Percentiles rank a stretch among this genome's conserved stretches.
These are phyloP conservation scores for Lumnitzera racemosa DNA, from an alignment of 345 rosid species.

Conservation along the genomic window DNA sequence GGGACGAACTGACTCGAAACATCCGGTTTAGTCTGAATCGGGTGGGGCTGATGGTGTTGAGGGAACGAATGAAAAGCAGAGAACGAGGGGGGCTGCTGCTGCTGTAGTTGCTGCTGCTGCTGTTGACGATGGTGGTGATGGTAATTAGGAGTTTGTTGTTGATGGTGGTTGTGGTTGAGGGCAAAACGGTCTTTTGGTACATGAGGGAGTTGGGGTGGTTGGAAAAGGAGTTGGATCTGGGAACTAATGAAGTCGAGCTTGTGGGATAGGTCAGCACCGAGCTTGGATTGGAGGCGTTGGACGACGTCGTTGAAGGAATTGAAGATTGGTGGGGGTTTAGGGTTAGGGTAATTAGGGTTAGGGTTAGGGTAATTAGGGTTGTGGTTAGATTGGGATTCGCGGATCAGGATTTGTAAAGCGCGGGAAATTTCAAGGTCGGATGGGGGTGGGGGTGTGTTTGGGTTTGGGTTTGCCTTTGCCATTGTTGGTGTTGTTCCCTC, in stretches of 20 bases:
- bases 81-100: too few relatives aligned
- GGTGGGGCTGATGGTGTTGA: too few relatives aligned
- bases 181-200: constrained; percentile 11
- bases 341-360: neutral
- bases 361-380: neutral
- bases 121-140: constrained; percentile 8
- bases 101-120: neutral
- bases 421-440: constrained; percentile 24
- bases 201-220: constrained; percentile 3
- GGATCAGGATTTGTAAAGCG: constrained; percentile 23
- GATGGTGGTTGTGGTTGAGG: constrained; percentile 14
- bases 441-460: too few relatives aligned
- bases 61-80: too few relatives aligned
- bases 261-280: constrained; percentile 30
- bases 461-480: neutral
- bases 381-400: constrained; percentile 1
- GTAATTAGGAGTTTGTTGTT: constrained; percentile 9
- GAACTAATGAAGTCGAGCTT: constrained; percentile 27
- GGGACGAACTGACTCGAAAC: too few relatives aligned
- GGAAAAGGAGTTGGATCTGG: constrained; percentile 25
- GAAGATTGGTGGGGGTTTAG: neutral
- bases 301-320: constrained; percentile 22
- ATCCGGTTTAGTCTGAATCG: too few relatives aligned
- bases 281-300: constrained; percentile 23
- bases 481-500: neutral